Percentiles rank a stretch among this genome's conserved stretches.
These are phyloP conservation scores for Metschnikowia amazonensis DNA, from an alignment of 805 yeast species.

Conservation along the genomic window DNA sequence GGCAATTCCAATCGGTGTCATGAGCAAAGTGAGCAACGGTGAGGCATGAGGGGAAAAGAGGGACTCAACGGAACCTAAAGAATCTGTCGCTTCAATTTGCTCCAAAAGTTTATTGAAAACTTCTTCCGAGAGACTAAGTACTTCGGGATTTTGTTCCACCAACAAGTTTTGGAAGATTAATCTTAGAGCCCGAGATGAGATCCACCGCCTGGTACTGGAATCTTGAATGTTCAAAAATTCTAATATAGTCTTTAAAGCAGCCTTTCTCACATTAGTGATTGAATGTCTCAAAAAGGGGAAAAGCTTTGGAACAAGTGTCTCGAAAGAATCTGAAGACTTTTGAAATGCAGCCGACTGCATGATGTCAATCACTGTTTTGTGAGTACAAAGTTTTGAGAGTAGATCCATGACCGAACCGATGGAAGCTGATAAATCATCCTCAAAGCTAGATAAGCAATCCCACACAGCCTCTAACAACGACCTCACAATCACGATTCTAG, in stretches of 20 bases:
- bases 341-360: slow-evolving; percentile 59
- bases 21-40: slow-evolving; percentile 61
- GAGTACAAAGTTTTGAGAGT: slow-evolving; percentile 81
- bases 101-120: slow-evolving; percentile 57
- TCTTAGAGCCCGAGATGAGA: slow-evolving; percentile 67
- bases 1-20: slow-evolving; percentile 95
- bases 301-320: slow-evolving; percentile 77
- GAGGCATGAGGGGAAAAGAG: slow-evolving; percentile 54
- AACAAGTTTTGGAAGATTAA: slow-evolving; percentile 81
- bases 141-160: slow-evolving; percentile 81
- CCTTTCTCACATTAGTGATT: slow-evolving; percentile 81
- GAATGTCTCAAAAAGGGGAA: slow-evolving; percentile 94
- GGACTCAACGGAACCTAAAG: slow-evolving; percentile 40
- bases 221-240: slow-evolving; percentile 68
- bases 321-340: slow-evolving; percentile 57
- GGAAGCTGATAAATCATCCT: slow-evolving; percentile 91
- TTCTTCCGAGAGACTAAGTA: slow-evolving; percentile 55
- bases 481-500: slow-evolving; percentile 49
- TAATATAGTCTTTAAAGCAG: slow-evolving; percentile 74
- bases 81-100: slow-evolving; percentile 36
- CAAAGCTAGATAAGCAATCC: slow-evolving; percentile 78
- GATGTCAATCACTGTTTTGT: slow-evolving; percentile 67
- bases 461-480: slow-evolving; percentile 70
- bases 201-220: slow-evolving; percentile 60
- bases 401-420: slow-evolving; percentile 96